Evolutionary conservation across 345 rosid species (phyloP).

Genomic region (Rubroshorea leprosula): DNA sequence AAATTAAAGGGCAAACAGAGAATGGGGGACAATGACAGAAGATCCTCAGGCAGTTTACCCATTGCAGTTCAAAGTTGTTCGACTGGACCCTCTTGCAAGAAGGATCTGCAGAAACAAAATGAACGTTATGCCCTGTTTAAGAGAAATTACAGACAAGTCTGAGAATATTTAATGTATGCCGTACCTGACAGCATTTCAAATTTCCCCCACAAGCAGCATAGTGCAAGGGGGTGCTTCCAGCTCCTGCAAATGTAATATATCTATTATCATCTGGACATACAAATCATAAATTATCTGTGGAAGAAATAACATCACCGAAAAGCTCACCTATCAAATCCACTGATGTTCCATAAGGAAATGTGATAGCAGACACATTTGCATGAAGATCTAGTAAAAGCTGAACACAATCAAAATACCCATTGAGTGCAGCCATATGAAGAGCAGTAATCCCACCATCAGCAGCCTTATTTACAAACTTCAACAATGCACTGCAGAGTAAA

Average conservation of each 20-base stretch:
- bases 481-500: conserved; percentile 59
- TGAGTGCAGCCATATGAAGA: conserved; percentile 95
- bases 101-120: conserved; percentile 53
- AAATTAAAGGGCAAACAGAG: neutral
- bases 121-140: conserved; percentile 9
- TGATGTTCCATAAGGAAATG: conserved; percentile 93
- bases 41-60: conserved; percentile 48
- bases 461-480: conserved; percentile 90
- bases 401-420: conserved; percentile 91
- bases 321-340: conserved; percentile 92
- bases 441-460: conserved; percentile 99
- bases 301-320: conserved; percentile 8
- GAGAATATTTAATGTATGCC: conserved; percentile 12
- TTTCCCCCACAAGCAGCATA: conserved; percentile 98
- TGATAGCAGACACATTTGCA: conserved; percentile 75
- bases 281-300: neutral
- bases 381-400: conserved; percentile 92
- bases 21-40: conserved; percentile 7
- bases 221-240: conserved; percentile 97
- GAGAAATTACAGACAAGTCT: neutral
- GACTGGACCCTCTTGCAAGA: conserved; percentile 78
- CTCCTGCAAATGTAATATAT: conserved; percentile 44
- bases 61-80: conserved; percentile 74
- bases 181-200: conserved; percentile 93
- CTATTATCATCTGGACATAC: conserved; percentile 12